Evolutionary conservation across 2,329 filamentous ascomycete genomes (phyloP), one percentile per base, ranked within the genome.

Genomic region (Macrophomina phaseolina): DNA sequence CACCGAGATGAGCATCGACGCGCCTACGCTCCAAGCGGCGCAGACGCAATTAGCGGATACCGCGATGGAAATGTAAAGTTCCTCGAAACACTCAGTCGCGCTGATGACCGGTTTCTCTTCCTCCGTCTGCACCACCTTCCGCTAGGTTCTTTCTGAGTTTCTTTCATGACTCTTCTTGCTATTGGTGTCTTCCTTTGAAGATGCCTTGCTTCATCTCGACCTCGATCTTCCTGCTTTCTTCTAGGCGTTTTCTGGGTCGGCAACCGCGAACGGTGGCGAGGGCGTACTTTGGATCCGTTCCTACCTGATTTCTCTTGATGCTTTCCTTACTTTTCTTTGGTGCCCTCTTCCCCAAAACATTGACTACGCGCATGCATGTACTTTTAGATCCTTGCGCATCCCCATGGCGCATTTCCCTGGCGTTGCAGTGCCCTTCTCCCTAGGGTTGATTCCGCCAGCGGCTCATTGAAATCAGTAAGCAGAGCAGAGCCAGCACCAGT

Each of bases 331-430:
- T 48, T 28, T 62, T 23, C 23, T 34, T 62, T 62, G 32, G 58
- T 62, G 51, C 63, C 51, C 63, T 36, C n/a, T 56, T 38, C 32
- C 63, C 40, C 36, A 65, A 56, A 60, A 49, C 64, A 66, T 66
- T 58, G 64, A 66, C 64, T 55, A 45, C 42, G 53, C 64, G 64
- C 64, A 58, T 66, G 64, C 64, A 66, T 66, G 64, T 66, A 66
- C 36, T 60, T 55, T 60, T 66, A 66, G 53, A 51, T 49, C 58
- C 45, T 62, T 30, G 58, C 58, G 58, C 56, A 61, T 46, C 56
- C 40, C 23, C 42, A 61, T 48, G 56, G 56, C 56, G 56, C 58
- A 62, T 49, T 11, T 38, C 32, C 18, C 58, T 23, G 58, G 58
- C 58, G 58, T 62, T 62, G 58, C 58, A 62, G 58, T 62, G 58